Conservation (phyloP, 2,329 filamentous ascomycete species). For the Cladosporium sp. region DNA sequence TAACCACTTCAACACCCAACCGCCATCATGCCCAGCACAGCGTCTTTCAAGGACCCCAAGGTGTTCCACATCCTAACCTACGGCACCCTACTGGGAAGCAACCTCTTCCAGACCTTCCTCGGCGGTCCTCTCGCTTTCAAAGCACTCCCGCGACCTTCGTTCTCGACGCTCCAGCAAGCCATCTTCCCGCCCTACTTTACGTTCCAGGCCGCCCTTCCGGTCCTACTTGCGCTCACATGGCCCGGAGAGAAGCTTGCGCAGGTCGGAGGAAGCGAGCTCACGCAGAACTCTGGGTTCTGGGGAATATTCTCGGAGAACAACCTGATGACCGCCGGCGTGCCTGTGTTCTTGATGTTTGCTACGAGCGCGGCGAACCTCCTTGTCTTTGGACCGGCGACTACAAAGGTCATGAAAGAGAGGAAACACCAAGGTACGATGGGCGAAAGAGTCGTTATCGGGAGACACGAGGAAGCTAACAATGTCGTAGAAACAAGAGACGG, state of each 20-base stretch:
- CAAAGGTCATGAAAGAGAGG: slow-evolving; percentile 70
- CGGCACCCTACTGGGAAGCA: slow-evolving; percentile 77
- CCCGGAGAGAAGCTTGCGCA: slow-evolving; percentile 56
- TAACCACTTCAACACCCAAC: neutral
- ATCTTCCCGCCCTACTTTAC: slow-evolving; percentile 89
- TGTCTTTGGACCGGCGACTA: slow-evolving; percentile 73
- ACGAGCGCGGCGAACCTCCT: slow-evolving; percentile 70
- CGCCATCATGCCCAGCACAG: slow-evolving; percentile 47
- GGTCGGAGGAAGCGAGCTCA: slow-evolving; percentile 26
- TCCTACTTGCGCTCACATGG: slow-evolving; percentile 75
- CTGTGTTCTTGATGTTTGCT: slow-evolving; percentile 69
- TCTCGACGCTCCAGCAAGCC: slow-evolving; percentile 74
- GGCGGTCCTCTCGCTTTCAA: slow-evolving; percentile 73
- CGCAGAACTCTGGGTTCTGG: slow-evolving; percentile 30
- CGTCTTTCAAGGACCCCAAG: slow-evolving; percentile 60
- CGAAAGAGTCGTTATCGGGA: neutral
- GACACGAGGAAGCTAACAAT: neutral
- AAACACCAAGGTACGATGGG: slow-evolving; percentile 71
- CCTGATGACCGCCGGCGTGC: slow-evolving; percentile 64
- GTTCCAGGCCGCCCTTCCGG: slow-evolving; percentile 74
- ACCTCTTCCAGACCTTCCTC: slow-evolving; percentile 84
- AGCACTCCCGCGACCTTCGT: slow-evolving; percentile 74
- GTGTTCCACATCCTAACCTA: slow-evolving; percentile 78
- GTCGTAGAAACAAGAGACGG: slow-evolving; percentile 75
- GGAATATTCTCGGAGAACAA: slow-evolving; percentile 60